Percentiles rank a stretch among this genome's conserved stretches.
Conservation (phyloP, 2,329 filamentous ascomycete genomes). For the Beauveria varroae region DNA sequence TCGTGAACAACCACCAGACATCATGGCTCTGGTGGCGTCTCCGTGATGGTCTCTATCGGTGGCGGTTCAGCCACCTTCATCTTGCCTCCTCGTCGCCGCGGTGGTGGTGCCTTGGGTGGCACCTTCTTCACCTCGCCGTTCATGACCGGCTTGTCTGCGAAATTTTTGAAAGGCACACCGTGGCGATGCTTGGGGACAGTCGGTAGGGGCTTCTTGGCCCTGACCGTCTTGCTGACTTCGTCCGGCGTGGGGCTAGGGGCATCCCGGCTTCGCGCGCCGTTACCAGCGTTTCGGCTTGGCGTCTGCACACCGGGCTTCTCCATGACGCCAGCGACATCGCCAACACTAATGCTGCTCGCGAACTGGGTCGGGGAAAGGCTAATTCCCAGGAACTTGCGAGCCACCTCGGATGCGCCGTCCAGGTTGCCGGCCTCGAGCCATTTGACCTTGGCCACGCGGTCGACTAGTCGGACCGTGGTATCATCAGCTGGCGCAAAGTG, state of each 20-base stretch:
- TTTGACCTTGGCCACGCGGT: slow-evolving; percentile 63
- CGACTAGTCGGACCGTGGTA: slow-evolving; percentile 69
- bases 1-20: background rate
- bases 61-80: slow-evolving; percentile 28
- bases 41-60: slow-evolving; percentile 22
- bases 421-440: slow-evolving; percentile 49
- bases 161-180: slow-evolving; percentile 35
- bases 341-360: slow-evolving; percentile 68
- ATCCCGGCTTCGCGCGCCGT: slow-evolving; percentile 17
- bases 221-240: slow-evolving; percentile 18
- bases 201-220: slow-evolving; percentile 42
- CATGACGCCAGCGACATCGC: slow-evolving; percentile 69
- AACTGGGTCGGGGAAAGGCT: slow-evolving; percentile 57
- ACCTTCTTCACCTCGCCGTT: slow-evolving; percentile 30
- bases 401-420: slow-evolving; percentile 38
- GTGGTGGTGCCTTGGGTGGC: slow-evolving; percentile 39
- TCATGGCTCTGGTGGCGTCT: slow-evolving; percentile 15
- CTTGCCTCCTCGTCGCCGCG: slow-evolving; percentile 38
- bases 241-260: slow-evolving; percentile 17
- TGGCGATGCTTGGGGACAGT: slow-evolving; percentile 51
- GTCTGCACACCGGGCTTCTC: slow-evolving; percentile 80
- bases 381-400: slow-evolving; percentile 60
- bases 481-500: slow-evolving; percentile 78
- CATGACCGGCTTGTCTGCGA: slow-evolving; percentile 22
- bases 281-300: slow-evolving; percentile 53